Base-by-base conservation (phyloP, 1,284 basidiomycete genomes). In the Lignosus rhinocerotis region DNA sequence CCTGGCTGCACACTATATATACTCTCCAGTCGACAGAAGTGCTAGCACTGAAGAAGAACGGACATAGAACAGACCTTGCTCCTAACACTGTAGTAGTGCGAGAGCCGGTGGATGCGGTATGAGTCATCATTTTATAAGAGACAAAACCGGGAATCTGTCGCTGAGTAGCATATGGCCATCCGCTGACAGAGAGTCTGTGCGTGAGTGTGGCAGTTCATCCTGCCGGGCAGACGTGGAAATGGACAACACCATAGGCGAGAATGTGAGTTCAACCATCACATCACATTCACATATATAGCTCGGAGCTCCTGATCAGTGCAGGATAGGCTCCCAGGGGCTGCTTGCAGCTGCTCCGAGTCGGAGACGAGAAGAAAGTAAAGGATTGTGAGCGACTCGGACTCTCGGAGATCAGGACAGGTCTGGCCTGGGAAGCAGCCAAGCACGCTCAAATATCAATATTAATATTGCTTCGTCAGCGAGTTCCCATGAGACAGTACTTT, bases 91-190 rank as follows among this genome's bases (percentile, higher is more conserved):
- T 4, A 25, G 25, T 25, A 36, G 38, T 19, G 43, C 9, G 16
- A 30, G 48, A 49, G 10, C 19, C n/a, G 21, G 11, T 32, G 16
- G 36, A 10, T 8, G 43, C n/a, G 19, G 33, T 38, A 43, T 16
- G 25, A 16, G 17, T 8, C 11, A 51, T 46, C 49, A 51, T 41
- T 33, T 56, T 43, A 56, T 51, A 49, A 45, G 54, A 56, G 51
- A 50, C 19, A 48, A 56, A 56, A 48, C 39, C 16, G 33, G n/a
- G 48, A 33, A 51, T 21, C 45, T 43, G 39, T 47, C 33, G 46
- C 46, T n/a, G n/a, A n/a, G 17, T 19, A 25, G 11, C 48, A 9
- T 6, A 12, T 38, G 34, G 19, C 21, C 2, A 25, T 2, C 3
- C 11, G 14, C 11, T 25, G 30, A 32, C 25, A 9, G 17, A 25